Base-by-base conservation (phyloP, 148 eudicot genomes). In the Persicaria tinctoria region DNA sequence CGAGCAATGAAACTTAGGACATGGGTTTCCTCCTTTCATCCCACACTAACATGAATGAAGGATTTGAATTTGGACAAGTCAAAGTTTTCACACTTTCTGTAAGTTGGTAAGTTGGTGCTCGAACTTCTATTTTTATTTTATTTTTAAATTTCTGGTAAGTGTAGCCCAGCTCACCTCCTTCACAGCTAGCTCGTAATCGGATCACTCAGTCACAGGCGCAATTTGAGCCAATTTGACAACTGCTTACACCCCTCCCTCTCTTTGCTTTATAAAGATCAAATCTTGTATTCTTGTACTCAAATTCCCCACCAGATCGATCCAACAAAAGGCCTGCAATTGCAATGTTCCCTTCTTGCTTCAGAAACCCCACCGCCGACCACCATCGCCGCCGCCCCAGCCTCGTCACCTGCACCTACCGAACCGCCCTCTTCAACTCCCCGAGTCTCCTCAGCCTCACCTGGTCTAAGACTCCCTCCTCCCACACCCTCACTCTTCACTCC, bases 321-420 rank as follows among this genome's bases (percentile, higher is more conserved):
- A 32, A 32, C 41, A 32, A 32, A 32, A 32, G 3, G 41, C 3
- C 41, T 32, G 41, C 41, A 32, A 32, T 32, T 32, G 41, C 45
- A 12, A 85, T 83, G 87, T 79, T 83, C 46, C 87, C 85, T 54
- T 80, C 80, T 16, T 88, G 89, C 74, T 88, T 88, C 79, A 84
- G 87, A 68, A 86, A 82, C 72, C 87, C 91, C 66, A 20, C 62
- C 5, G 2, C 56, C 56, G 5, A 32, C 66, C 38, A 10, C 66
- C 4, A 8, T 14, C 23, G 13, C 41, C 32, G 8, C 56, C 56
- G 56, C 92, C 55, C 81, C 38, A 23, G 76, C 63, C 83, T 88
- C 18, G 74, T 83, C 50, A 86, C 92, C 1, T 88, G 89, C 81
- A 83, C 75, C 13, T 88, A 88, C 74, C 86, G 78, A 80, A 78